Percentiles rank a stretch among this genome's conserved stretches.
These are phyloP conservation scores for Wickerhamiella qilinensis DNA, from an alignment of 805 yeast species.

Conservation along the genomic window DNA sequence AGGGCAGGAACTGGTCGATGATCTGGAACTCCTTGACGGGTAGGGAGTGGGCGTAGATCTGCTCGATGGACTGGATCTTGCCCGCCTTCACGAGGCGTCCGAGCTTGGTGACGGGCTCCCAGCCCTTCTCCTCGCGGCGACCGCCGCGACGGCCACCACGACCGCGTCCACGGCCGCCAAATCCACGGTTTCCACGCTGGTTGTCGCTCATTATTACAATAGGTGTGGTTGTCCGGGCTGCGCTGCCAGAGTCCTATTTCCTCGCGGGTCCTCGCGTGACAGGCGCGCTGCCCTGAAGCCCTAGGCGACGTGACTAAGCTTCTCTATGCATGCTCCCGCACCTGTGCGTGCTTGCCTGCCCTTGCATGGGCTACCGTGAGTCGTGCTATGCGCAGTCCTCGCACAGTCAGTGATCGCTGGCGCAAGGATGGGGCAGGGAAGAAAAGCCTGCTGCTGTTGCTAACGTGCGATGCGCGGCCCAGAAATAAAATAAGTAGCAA, in stretches of 20 bases:
- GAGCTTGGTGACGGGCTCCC: conserved; percentile 99
- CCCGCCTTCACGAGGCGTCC: conserved; percentile 99
- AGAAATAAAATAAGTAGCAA: too few species aligned
- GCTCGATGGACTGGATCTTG: conserved; percentile 90
- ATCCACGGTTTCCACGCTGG: conserved; percentile 4
- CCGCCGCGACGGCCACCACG: conserved; percentile 57
- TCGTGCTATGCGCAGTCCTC: too few species aligned
- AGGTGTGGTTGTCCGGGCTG: not conserved
- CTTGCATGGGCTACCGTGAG: too few species aligned
- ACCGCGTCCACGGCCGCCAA: conserved; percentile 17
- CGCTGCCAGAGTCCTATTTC: not conserved
- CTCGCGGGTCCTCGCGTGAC: too few species aligned
- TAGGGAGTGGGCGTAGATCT: conserved; percentile 97
- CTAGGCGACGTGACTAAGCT: too few species aligned
- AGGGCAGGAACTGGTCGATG: conserved; percentile 92
- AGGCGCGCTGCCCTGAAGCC: too few species aligned
- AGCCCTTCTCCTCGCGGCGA: conserved; percentile 92
- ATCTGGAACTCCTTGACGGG: conserved; percentile 99
- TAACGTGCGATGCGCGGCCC: too few species aligned
- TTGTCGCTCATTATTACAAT: not conserved
- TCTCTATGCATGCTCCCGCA: too few species aligned
- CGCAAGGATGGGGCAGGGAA: too few species aligned
- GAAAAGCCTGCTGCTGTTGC: too few species aligned
- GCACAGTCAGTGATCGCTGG: too few species aligned
- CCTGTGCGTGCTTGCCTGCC: too few species aligned